phyloP scores from a whole-genome alignment of 106 monocot genomes.

The Allium cepa region DNA sequence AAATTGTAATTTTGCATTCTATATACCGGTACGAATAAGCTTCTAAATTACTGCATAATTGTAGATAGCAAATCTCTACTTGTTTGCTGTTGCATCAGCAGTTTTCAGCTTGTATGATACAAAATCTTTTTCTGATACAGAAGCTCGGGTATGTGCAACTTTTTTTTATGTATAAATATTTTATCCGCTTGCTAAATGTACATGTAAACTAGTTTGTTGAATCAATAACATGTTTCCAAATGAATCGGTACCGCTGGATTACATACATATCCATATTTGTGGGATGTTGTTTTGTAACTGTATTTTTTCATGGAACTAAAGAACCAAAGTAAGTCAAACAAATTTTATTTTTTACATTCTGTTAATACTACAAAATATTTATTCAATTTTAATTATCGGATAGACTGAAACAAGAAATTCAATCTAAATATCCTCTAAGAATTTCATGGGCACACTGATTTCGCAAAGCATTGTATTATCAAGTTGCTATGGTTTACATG shows the following conservation, averaged over 20 bases:
- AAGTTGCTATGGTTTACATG: slow-evolving; percentile 75
- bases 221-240: slow-evolving; percentile 3
- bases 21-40: too few relatives aligned
- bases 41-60: slow-evolving; percentile 2
- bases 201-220: not conserved
- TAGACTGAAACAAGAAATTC: too few relatives aligned
- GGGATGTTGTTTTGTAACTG: slow-evolving; percentile 51
- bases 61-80: slow-evolving; percentile 65
- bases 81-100: slow-evolving; percentile 56
- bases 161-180: not conserved
- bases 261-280: too few relatives aligned
- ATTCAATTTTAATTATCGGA: too few relatives aligned
- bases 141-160: slow-evolving; percentile 39
- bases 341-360: too few relatives aligned
- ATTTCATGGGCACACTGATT: slow-evolving; percentile 81
- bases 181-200: not conserved
- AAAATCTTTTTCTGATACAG: slow-evolving; percentile 19
- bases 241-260: slow-evolving; percentile 64
- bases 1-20: too few relatives aligned
- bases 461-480: slow-evolving; percentile 59
- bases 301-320: too few relatives aligned
- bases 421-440: too few relatives aligned
- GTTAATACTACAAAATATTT: too few relatives aligned
- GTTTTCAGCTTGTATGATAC: slow-evolving; percentile 42
- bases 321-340: too few relatives aligned